Base-by-base conservation (phyloP, 169 alveolate species). In the Plasmodium ovale region DNA sequence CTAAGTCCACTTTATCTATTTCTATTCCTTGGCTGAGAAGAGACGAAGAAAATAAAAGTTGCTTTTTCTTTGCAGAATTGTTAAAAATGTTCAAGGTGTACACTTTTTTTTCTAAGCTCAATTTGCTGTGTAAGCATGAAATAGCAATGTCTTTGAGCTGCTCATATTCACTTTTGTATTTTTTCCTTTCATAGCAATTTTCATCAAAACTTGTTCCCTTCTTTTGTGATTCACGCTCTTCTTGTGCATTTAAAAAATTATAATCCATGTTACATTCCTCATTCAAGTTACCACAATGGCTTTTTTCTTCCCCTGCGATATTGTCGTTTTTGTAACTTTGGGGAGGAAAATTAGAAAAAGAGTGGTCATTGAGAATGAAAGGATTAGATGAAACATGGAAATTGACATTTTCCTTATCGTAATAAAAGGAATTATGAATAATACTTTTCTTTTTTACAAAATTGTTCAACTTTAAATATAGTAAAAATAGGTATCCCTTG, bases 31-130 rank as follows among this genome's bases (percentile, higher is more conserved):
- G 89, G 33, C 47, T 51, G 53, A 79, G 27, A 23, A 79, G 12
- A 39, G 89, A 79, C 6, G 89, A 47, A n/a, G 89, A 37, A 58
- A 79, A 79, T 64, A 79, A 79, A 16, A 79, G 53, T 67, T 79
- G 16, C 14, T 79, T 79, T 35, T 16, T 37, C 58, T 58, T 65
- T 54, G 25, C 56, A n/a, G 65, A 10, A 27, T 44, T 67, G 42
- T 79, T 79, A 65, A 79, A 79, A 29, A 39, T 58, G 33, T 79
- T 67, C 58, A 79, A 58, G 9, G 89, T 79, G 42, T 79, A 79
- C 58, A 51, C 51, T 79, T 79, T 79, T 53, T 79, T 79, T 33
- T 79, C 89, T 39, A 51, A 10, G 49, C 89, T 79, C 47, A 79
- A 25, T 65, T 79, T 79, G 72, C 84, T 64, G 39, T 79, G 89